phyloP scores from a whole-genome alignment of 129 eudicot genomes.

The Kitagawia praeruptora region DNA sequence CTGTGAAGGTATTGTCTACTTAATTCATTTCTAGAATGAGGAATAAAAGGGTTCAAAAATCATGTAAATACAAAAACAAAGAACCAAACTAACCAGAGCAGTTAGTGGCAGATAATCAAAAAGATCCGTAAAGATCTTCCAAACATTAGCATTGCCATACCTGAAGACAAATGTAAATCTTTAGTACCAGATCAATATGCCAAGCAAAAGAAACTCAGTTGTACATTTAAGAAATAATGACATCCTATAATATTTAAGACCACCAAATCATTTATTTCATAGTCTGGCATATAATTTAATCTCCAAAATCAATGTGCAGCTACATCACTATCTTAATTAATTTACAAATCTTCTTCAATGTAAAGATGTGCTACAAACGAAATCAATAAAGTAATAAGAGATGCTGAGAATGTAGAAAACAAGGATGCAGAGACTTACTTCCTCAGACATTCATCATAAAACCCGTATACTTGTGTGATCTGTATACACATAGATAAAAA shows the following conservation, averaged over 20 bases:
- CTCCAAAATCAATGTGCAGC: neutral
- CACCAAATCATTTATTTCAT: neutral
- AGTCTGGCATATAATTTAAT: neutral
- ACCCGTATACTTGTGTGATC: slow-evolving; percentile 96
- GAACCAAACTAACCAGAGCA: slow-evolving; percentile 52
- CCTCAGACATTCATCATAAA: slow-evolving; percentile 92
- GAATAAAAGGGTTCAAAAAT: neutral
- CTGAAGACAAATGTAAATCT: slow-evolving; percentile 21
- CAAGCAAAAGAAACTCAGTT: neutral
- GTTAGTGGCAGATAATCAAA: slow-evolving; percentile 75
- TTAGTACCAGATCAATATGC: neutral
- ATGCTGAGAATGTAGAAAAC: neutral
- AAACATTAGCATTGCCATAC: slow-evolving; percentile 76
- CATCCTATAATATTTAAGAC: neutral
- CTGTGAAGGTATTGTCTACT: neutral
- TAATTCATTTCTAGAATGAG: neutral
- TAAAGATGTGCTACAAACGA: neutral
- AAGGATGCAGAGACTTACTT: slow-evolving; percentile 49
- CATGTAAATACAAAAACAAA: slow-evolving; percentile 1
- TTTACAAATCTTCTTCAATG: neutral
- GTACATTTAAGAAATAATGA: neutral
- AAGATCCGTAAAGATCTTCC: slow-evolving; percentile 73
- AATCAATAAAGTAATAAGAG: neutral
- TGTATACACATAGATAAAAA: slow-evolving; percentile 28
- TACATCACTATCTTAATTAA: neutral